These are phyloP conservation scores for Calocybe gangraenosa DNA, from an alignment of 768 basidiomycete genomes.

Conservation along the genomic window DNA sequence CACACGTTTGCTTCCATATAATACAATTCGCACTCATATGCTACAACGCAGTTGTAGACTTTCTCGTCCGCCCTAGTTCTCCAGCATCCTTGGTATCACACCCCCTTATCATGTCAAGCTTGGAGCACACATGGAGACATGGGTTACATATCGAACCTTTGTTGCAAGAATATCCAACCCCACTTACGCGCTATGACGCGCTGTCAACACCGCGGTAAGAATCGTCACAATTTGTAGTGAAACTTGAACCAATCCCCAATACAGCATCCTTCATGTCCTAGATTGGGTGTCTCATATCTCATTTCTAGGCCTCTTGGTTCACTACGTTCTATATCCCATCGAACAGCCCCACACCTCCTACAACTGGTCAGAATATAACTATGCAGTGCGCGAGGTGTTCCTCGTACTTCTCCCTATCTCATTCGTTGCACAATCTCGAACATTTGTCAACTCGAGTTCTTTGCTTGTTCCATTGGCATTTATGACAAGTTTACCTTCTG, in stretches of 20 bases:
- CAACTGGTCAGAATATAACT: conserved; percentile 12
- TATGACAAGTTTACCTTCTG: conserved; percentile 34
- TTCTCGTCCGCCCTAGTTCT: conserved; percentile 26
- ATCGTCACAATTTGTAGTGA: background rate
- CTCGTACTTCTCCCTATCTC: conserved; percentile 37
- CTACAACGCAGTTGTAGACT: conserved; percentile 35
- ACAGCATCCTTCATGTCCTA: conserved; percentile 40
- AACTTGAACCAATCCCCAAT: background rate
- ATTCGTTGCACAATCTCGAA: conserved; percentile 28
- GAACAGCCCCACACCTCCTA: conserved; percentile 21
- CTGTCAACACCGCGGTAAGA: conserved; percentile 44
- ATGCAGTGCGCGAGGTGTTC: conserved; percentile 30
- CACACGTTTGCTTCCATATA: too few species aligned
- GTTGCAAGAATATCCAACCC: conserved; percentile 3
- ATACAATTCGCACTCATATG: too few species aligned
- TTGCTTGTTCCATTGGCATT: conserved; percentile 38
- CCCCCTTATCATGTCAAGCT: conserved; percentile 33
- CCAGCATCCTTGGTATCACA: conserved; percentile 36
- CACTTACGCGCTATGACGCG: conserved; percentile 27
- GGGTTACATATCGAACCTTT: conserved; percentile 11
- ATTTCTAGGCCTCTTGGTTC: conserved; percentile 38
- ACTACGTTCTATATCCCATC: conserved; percentile 40
- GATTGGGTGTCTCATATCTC: conserved; percentile 34
- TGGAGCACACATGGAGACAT: conserved; percentile 37
- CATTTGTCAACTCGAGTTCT: conserved; percentile 28